Evolutionary conservation across 768 basidiomycete species (phyloP).

Genomic region (Dictyophora rubrovolvata): DNA sequence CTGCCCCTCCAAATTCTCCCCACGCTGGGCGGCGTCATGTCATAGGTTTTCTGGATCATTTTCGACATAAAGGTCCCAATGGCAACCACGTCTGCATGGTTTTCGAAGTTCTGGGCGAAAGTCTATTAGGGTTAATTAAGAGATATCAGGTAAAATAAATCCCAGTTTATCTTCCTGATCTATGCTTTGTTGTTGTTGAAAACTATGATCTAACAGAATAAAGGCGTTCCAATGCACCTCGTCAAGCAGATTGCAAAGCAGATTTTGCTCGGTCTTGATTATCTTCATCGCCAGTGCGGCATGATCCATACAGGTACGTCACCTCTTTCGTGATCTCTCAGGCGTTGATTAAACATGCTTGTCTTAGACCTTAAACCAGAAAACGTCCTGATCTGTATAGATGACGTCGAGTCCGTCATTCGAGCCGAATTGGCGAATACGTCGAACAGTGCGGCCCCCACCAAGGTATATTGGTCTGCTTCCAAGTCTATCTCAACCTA

Average conservation of each 20-base stretch:
- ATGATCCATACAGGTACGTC: conserved; percentile 28
- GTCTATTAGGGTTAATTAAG: conserved; percentile 91
- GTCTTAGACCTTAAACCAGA: conserved; percentile 84
- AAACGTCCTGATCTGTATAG: conserved; percentile 94
- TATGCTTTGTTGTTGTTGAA: background rate
- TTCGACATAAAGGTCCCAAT: conserved; percentile 92
- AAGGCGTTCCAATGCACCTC: conserved; percentile 8
- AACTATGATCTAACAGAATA: conserved; percentile 1
- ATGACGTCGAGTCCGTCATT: conserved; percentile 92
- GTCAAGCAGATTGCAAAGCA: conserved; percentile 88
- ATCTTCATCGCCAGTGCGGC: conserved; percentile 95
- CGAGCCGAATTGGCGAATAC: conserved; percentile 59
- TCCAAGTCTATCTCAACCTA: background rate
- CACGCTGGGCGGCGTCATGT: conserved; percentile 58
- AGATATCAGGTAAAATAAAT: conserved; percentile 62
- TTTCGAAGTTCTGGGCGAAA: conserved; percentile 97
- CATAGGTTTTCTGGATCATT: conserved; percentile 96
- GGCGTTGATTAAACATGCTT: background rate
- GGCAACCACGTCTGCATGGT: conserved; percentile 99
- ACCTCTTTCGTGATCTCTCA: background rate
- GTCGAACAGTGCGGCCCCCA: conserved; percentile 33
- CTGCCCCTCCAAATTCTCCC: conserved; percentile 42
- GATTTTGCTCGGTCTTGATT: conserved; percentile 88
- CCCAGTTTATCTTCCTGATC: background rate
- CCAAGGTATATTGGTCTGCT: conserved; percentile 20